These are phyloP conservation scores for Cryptosporidium canis DNA, from an alignment of 169 alveolate genomes.

Conservation along the genomic window DNA sequence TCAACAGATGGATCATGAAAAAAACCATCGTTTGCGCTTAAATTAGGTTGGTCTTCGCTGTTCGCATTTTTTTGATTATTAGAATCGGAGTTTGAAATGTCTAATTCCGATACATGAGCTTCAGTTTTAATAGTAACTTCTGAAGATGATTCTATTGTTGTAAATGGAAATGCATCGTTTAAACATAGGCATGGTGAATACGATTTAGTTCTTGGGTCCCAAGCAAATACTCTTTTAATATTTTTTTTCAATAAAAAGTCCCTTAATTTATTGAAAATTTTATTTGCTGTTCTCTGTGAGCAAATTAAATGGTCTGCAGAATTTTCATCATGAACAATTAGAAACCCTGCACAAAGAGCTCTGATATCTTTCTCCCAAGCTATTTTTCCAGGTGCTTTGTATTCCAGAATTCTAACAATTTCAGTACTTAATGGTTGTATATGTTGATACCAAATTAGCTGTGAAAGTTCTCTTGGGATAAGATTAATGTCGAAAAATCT, in stretches of 20 bases:
- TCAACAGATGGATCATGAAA: background rate
- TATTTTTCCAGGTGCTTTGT: constrained; percentile 66
- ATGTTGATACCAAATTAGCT: constrained; percentile 69
- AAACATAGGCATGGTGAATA: constrained; percentile 64
- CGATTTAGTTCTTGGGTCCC: constrained; percentile 60
- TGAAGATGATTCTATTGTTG: constrained; percentile 1
- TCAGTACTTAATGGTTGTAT: constrained; percentile 63
- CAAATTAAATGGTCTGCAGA: constrained; percentile 64
- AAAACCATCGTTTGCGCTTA: background rate
- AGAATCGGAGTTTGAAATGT: background rate
- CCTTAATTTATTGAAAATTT: constrained; percentile 51
- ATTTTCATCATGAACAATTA: constrained; percentile 54
- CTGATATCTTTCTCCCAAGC: constrained; percentile 72
- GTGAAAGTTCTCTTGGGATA: constrained; percentile 66
- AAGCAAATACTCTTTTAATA: constrained; percentile 70
- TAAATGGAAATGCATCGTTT: constrained; percentile 57
- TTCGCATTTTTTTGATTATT: background rate
- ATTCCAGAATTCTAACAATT: constrained; percentile 49
- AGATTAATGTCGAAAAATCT: constrained; percentile 48
- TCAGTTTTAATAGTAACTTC: constrained; percentile 22
- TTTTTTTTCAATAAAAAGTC: constrained; percentile 28
- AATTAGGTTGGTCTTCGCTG: background rate
- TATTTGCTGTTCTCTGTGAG: constrained; percentile 63
- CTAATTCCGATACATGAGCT: background rate
- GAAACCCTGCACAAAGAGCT: constrained; percentile 48